A percentile compares a stretch with the other conserved stretches of the same genome.
Evolutionary conservation across 805 yeast species (phyloP).

Genomic region (Candida tallmaniae): DNA sequence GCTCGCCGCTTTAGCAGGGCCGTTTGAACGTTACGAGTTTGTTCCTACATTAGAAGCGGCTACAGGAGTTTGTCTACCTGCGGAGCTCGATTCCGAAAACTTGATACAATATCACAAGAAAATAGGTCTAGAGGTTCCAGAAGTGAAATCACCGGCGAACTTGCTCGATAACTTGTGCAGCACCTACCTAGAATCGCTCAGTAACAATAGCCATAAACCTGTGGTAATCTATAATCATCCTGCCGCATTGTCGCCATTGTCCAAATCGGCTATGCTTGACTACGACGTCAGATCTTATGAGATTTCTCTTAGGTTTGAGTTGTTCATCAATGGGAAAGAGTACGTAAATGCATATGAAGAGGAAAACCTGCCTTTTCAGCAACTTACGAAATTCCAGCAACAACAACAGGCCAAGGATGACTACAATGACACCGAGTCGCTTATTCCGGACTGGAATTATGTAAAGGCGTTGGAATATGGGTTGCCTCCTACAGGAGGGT

Average conservation of each 20-base stretch:
- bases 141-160: constrained; percentile 47
- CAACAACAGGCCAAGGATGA: constrained; percentile 51
- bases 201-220: constrained; percentile 40
- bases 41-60: constrained; percentile 54
- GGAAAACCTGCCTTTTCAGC: constrained; percentile 82
- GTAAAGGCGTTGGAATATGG: constrained; percentile 84
- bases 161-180: constrained; percentile 63
- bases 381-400: constrained; percentile 52
- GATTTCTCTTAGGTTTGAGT: constrained; percentile 72
- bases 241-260: constrained; percentile 76
- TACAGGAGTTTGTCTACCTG: constrained; percentile 50
- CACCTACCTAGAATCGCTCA: constrained; percentile 54
- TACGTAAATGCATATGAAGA: constrained; percentile 94
- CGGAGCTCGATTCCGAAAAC: constrained; percentile 31
- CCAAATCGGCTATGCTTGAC: constrained; percentile 51
- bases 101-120: constrained; percentile 37
- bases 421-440: constrained; percentile 55
- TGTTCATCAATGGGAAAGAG: constrained; percentile 77
- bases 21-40: constrained; percentile 50
- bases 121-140: constrained; percentile 34
- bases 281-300: constrained; percentile 30
- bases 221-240: constrained; percentile 83
- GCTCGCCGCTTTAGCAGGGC: constrained; percentile 16
- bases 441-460: constrained; percentile 68
- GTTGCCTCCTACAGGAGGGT: constrained; percentile 96